Conservation (phyloP, 2,329 filamentous ascomycete species). For the Ophiocordyceps robertsii region DNA sequence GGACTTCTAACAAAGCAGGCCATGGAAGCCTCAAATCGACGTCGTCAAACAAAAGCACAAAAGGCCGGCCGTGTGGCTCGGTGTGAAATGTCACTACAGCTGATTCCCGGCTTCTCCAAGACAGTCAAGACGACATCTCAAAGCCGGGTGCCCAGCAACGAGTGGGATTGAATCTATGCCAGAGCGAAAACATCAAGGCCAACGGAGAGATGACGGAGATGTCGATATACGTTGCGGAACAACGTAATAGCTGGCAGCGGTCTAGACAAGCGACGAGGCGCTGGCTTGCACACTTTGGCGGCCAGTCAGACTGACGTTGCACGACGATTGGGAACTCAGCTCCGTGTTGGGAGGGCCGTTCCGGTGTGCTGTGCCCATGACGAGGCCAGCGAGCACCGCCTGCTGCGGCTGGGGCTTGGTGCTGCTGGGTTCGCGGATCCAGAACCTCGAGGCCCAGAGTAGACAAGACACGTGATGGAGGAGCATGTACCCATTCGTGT, state of each 20-base stretch:
- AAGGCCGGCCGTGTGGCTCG: not conserved
- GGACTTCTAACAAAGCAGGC: no score
- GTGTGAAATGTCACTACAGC: constrained; percentile 37
- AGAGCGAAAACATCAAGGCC: constrained; percentile 42
- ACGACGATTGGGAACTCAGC: not conserved
- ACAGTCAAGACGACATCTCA: constrained; percentile 41
- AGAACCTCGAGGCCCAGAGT: no score
- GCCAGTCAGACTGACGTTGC: no score
- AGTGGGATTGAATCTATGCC: constrained; percentile 36
- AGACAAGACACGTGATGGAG: no score
- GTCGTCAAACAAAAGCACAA: not conserved
- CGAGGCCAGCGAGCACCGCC: no score
- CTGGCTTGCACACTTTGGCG: no score
- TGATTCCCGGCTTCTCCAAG: constrained; percentile 42
- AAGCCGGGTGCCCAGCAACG: constrained; percentile 44
- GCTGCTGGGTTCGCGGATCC: no score
- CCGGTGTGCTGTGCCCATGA: no score
- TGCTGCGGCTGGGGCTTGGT: no score
- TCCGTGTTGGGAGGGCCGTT: not conserved
- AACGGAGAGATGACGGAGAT: constrained; percentile 31
- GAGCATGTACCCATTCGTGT: no score
- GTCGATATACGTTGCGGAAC: constrained; percentile 28
- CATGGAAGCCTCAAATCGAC: not conserved
- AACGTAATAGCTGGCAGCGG: constrained; percentile 21
- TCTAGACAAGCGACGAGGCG: not conserved